phyloP scores from a whole-genome alignment of 495 filamentous ascomycete species.

The Immersiella caudata region DNA sequence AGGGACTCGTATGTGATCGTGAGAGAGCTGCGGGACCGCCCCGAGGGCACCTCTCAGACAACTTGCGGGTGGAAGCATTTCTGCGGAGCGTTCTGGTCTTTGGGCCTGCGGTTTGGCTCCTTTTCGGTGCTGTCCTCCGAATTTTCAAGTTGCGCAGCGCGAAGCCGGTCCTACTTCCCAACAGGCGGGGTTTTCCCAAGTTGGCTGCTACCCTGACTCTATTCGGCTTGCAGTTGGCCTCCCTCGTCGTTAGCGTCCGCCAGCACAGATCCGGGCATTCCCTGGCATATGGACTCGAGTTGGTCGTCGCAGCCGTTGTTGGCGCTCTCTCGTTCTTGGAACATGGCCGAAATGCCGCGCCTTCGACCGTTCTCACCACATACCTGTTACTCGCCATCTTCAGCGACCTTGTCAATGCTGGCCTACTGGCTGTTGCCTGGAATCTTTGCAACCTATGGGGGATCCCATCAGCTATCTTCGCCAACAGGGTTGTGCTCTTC shows the following conservation, averaged over 20 bases:
- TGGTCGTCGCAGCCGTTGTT: constrained; percentile 12
- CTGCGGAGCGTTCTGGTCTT: constrained; percentile 15
- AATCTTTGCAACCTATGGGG: constrained; percentile 18
- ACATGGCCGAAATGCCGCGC: constrained; percentile 17
- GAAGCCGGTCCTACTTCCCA: constrained; percentile 19
- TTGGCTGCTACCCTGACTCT: constrained; percentile 8
- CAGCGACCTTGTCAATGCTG: constrained; percentile 12
- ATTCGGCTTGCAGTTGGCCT: constrained; percentile 14
- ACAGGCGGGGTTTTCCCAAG: constrained; percentile 17
- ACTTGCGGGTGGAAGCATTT: neutral
- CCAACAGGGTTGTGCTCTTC: constrained; percentile 37
- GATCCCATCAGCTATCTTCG: constrained; percentile 4
- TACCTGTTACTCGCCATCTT: constrained; percentile 8
- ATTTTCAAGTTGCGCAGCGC: constrained; percentile 13
- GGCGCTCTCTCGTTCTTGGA: constrained; percentile 22
- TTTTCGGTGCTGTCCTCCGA: constrained; percentile 14
- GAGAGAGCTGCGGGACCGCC: neutral
- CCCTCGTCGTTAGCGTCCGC: neutral
- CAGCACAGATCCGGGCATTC: neutral
- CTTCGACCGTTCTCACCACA: constrained; percentile 16
- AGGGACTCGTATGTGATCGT: neutral
- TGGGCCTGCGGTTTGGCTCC: constrained; percentile 22
- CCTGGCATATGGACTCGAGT: constrained; percentile 2
- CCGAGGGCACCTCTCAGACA: constrained; percentile 13
- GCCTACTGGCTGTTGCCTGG: constrained; percentile 17